phyloP scores from a whole-genome alignment of 2,329 filamentous ascomycete genomes.

The Neofusicoccum ribis region DNA sequence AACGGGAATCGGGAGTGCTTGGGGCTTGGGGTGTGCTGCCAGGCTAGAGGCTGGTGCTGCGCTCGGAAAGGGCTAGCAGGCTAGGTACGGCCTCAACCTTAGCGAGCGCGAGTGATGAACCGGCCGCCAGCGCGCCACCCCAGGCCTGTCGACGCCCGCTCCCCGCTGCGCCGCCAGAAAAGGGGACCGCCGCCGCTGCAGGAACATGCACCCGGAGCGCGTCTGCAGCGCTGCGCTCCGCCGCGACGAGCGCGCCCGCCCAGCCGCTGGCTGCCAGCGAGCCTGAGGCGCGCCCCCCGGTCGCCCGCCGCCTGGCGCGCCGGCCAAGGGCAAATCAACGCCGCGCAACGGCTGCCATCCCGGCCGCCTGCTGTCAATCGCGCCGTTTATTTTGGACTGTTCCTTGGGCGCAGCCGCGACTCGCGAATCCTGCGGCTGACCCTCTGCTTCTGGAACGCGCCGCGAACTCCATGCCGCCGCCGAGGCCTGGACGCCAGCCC shows the following conservation, averaged over 20 bases:
- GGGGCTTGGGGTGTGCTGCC: not conserved
- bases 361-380: not conserved
- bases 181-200: constrained; percentile 3
- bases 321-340: constrained; percentile 8
- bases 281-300: not conserved
- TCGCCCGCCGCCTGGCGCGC: constrained; percentile 7
- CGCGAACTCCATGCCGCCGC: not conserved
- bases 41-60: constrained; percentile 8
- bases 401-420: constrained; percentile 1
- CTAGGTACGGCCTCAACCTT: constrained; percentile 3
- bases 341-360: constrained; percentile 13
- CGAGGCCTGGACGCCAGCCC: not conserved
- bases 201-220: not conserved
- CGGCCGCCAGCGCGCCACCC: constrained; percentile 4
- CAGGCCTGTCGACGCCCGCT: constrained; percentile 2
- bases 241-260: too few relatives aligned
- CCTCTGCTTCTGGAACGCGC: constrained; percentile 16
- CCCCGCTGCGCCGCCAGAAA: constrained; percentile 7
- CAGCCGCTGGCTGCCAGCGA: not conserved
- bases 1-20: constrained; percentile 13
- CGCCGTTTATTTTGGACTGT: constrained; percentile 10
- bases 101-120: constrained; percentile 1
- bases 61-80: constrained; percentile 1
- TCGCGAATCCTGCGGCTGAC: constrained; percentile 6
- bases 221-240: too few relatives aligned